Percentiles rank a stretch among this genome's conserved stretches.
Conservation (phyloP, 2,329 filamentous ascomycete species). For the Colletotrichum gigasporum region DNA sequence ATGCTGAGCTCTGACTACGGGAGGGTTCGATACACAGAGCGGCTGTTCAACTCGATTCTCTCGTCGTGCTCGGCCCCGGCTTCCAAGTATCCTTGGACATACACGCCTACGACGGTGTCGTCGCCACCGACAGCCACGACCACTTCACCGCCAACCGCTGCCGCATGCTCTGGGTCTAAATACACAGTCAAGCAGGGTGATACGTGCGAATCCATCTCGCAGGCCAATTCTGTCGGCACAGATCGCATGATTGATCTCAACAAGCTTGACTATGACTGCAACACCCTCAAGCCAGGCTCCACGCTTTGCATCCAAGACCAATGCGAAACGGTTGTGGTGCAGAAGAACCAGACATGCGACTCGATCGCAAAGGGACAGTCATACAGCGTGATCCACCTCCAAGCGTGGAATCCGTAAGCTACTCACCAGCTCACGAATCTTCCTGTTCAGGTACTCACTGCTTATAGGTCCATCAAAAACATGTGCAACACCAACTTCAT, state of each 20-base stretch:
- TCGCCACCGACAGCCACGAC: not conserved
- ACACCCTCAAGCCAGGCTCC: no score
- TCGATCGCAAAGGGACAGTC: not conserved
- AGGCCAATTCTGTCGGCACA: not conserved
- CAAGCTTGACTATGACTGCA: slow-evolving; percentile 1
- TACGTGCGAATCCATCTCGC: slow-evolving; percentile 10
- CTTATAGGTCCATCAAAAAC: not conserved
- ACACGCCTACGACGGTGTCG: no score
- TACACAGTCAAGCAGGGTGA: not conserved
- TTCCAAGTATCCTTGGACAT: no score
- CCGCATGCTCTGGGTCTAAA: not conserved
- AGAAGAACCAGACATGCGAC: not conserved
- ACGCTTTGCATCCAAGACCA: not conserved
- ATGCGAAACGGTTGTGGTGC: not conserved
- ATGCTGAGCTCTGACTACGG: no score
- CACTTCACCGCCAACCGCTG: not conserved
- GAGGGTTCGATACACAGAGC: no score
- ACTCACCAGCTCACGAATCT: not conserved
- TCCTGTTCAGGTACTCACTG: not conserved
- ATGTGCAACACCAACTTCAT: not conserved
- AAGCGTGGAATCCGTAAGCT: not conserved
- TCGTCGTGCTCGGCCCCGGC: no score
- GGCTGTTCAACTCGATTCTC: no score
- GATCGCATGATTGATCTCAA: slow-evolving; percentile 2
- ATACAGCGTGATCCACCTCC: not conserved